phyloP scores from a whole-genome alignment of 306 rosid genomes.

The Luffa aegyptiaca region DNA sequence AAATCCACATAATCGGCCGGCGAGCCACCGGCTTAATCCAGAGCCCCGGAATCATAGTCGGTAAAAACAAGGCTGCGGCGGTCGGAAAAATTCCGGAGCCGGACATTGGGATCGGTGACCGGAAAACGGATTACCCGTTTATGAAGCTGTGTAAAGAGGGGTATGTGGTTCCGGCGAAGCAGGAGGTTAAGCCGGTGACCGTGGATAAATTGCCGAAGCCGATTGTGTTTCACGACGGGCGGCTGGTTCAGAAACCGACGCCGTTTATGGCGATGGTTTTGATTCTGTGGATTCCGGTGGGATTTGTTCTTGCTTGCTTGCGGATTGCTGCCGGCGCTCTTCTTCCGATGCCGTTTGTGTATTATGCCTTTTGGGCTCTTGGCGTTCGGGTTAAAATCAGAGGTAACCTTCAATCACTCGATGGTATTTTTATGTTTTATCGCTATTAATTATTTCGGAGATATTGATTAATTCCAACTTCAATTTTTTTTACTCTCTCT shows the following conservation, averaged over 20 bases:
- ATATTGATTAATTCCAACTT: too few relatives aligned
- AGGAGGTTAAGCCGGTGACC: constrained; percentile 35
- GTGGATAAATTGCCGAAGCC: constrained; percentile 64
- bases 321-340: constrained; percentile 60
- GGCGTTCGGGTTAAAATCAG: constrained; percentile 58
- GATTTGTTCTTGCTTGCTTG: constrained; percentile 54
- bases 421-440: too few relatives aligned
- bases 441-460: too few relatives aligned
- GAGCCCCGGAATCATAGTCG: constrained; percentile 52
- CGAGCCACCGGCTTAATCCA: constrained; percentile 66
- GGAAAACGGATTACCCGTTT: constrained; percentile 60
- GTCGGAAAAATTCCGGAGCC: constrained; percentile 38
- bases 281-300: constrained; percentile 67
- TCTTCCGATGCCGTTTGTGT: constrained; percentile 70
- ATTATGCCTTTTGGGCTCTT: constrained; percentile 57
- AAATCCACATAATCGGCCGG: constrained; percentile 27
- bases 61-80: constrained; percentile 47
- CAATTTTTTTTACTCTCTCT: too few relatives aligned
- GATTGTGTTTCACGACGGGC: constrained; percentile 76
- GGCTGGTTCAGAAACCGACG: constrained; percentile 58
- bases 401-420: constrained; percentile 4
- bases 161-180: constrained; percentile 42
- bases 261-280: constrained; percentile 47
- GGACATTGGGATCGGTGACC: constrained; percentile 69
- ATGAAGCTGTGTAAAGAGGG: constrained; percentile 75